phyloP scores from a whole-genome alignment of 148 eudicot genomes.

The Vaccinium darrowii region DNA sequence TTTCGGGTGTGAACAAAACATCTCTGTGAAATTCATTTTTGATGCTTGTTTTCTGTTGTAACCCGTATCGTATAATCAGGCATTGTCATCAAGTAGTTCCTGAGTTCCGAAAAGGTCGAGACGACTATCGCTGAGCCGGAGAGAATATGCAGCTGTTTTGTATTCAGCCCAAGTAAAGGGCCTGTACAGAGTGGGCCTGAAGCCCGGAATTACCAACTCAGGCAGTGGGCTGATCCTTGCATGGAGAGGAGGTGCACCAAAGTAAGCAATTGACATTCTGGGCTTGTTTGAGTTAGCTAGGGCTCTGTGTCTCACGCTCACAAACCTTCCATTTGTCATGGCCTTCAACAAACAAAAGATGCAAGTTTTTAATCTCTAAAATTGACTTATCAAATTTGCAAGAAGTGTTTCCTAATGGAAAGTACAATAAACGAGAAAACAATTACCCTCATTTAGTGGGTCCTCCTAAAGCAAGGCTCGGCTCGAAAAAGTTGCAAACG shows the following conservation, averaged over 20 bases:
- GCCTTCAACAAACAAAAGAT: slow-evolving; percentile 17
- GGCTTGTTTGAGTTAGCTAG: slow-evolving; percentile 26
- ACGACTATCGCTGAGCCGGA: slow-evolving; percentile 30
- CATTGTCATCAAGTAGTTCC: slow-evolving; percentile 6
- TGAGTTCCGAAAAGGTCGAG: slow-evolving; percentile 27
- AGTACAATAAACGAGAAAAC: no score
- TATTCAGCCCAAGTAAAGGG: slow-evolving; percentile 46
- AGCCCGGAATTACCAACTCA: neutral
- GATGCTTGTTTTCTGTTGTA: neutral
- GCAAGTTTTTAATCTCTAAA: no score
- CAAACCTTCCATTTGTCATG: slow-evolving; percentile 44
- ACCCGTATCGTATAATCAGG: neutral
- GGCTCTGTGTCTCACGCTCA: slow-evolving; percentile 43
- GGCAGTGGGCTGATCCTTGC: slow-evolving; percentile 20
- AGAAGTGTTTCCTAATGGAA: no score
- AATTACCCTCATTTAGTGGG: no score
- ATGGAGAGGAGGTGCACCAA: slow-evolving; percentile 32
- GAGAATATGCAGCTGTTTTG: slow-evolving; percentile 28
- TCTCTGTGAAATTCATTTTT: neutral
- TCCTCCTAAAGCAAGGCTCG: no score
- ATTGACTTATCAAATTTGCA: no score
- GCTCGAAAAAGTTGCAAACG: no score
- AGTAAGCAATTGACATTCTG: slow-evolving; percentile 38
- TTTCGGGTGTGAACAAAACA: neutral
- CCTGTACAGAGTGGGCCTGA: slow-evolving; percentile 25